Base-by-base conservation (phyloP, 2,329 filamentous ascomycete genomes). In the Zarea fungicola region DNA sequence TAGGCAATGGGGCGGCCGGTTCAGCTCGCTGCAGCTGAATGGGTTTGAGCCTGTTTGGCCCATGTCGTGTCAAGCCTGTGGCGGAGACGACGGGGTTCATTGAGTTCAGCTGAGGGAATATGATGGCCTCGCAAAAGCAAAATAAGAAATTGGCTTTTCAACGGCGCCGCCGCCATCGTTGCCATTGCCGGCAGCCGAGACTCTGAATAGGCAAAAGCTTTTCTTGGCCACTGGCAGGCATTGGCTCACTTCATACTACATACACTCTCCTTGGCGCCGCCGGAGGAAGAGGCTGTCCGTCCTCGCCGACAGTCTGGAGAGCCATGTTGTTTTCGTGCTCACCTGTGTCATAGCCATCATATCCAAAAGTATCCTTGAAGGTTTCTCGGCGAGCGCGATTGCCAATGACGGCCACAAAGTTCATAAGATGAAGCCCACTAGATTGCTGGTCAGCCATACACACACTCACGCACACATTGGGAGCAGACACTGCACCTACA, bases 11-110 rank as follows among this genome's bases (percentile, higher is more conserved):
- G n/a, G n/a, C n/a, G n/a, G n/a, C n/a, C 35, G 18, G 19, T 48
- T 48, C 44, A 48, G 44, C 44, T 47, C 19, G 26, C 28, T 19
- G 44, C 36, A n/a, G 14, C n/a, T n/a, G n/a, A n/a, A n/a, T n/a
- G n/a, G n/a, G n/a, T 25, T n/a, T 23, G 44, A 26, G 14, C 10
- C 35, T n/a, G 14, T 21, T 18, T 22, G 34, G 7, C 19, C 16
- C 25, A 22, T n/a, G 39, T 28, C 35, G 26, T 40, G 32, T 39
- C 19, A 29, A 35, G 18, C 44, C 16, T 9, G n/a, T 29, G 25
- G 31, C 35, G 16, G 35, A 39, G 29, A 32, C 26, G 42, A 32
- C 34, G 25, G 34, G 6, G 6, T 7, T 28, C 23, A 23, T 42
- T 10, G 3, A 14, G n/a, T 29, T 29, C 26, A 7, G 13, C 26